A percentile compares a stretch with the other conserved stretches of the same genome.
phyloP scores from a whole-genome alignment of 768 basidiomycete genomes.

The Trametes maxima region DNA sequence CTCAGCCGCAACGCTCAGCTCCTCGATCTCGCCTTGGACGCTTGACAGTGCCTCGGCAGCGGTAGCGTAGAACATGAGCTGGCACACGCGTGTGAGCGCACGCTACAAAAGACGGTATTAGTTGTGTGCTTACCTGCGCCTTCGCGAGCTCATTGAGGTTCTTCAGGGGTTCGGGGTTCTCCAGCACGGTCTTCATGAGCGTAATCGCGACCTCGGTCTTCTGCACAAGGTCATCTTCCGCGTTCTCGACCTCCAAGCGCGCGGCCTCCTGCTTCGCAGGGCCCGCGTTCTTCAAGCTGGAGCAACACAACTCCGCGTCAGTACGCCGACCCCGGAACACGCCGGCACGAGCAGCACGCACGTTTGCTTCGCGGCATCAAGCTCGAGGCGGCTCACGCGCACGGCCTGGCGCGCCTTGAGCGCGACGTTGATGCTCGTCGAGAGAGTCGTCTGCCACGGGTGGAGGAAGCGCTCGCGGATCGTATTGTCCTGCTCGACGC shows the following conservation, averaged over 20 bases:
- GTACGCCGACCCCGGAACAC: not conserved
- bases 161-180: slow-evolving; percentile 97
- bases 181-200: slow-evolving; percentile 96
- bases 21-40: slow-evolving; percentile 91
- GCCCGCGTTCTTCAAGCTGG: slow-evolving; percentile 75
- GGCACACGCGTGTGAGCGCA: not conserved
- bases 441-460: slow-evolving; percentile 88
- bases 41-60: slow-evolving; percentile 82
- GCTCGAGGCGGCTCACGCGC: slow-evolving; percentile 75
- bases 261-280: slow-evolving; percentile 89
- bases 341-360: slow-evolving; percentile 40
- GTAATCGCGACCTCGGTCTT: slow-evolving; percentile 98
- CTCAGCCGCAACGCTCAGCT: slow-evolving; percentile 89
- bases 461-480: slow-evolving; percentile 69
- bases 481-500: slow-evolving; percentile 76
- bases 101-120: not conserved
- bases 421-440: slow-evolving; percentile 82
- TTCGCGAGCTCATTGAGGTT: slow-evolving; percentile 91
- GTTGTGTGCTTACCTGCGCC: slow-evolving; percentile 59
- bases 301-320: not conserved
- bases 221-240: slow-evolving; percentile 94
- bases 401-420: slow-evolving; percentile 92
- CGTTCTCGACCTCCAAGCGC: slow-evolving; percentile 88
- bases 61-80: slow-evolving; percentile 72
- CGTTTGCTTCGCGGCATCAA: slow-evolving; percentile 90